Percentiles rank a stretch among this genome's conserved stretches.
Conservation (phyloP, 169 alveolate species). For the Cryptosporidium viatorum region DNA sequence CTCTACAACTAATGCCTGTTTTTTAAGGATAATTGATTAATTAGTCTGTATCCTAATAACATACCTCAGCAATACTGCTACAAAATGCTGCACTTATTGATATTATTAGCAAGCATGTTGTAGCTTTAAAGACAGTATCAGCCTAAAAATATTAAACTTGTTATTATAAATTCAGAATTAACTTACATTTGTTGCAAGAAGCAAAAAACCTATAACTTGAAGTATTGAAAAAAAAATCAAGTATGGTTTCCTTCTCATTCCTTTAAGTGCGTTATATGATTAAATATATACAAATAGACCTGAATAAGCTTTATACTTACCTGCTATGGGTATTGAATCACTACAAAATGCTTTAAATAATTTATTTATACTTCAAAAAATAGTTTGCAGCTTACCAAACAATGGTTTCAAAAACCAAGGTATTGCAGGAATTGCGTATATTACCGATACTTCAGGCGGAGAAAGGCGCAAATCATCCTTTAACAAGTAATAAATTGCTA, state of each 20-base stretch:
- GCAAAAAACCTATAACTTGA: conserved; percentile 83
- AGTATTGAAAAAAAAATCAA: conserved; percentile 83
- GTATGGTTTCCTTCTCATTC: conserved; percentile 88
- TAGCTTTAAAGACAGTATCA: conserved; percentile 77
- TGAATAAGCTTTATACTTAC: conserved; percentile 5
- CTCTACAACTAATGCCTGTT: conserved; percentile 70
- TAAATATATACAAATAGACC: not conserved
- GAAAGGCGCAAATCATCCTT: conserved; percentile 85
- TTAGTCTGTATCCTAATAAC: not conserved
- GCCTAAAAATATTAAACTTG: conserved; percentile 50
- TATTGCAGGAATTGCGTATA: conserved; percentile 86
- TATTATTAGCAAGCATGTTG: conserved; percentile 75
- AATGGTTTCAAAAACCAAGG: conserved; percentile 86
- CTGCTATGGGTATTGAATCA: conserved; percentile 81
- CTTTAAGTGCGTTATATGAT: conserved; percentile 31
- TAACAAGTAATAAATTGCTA: conserved; percentile 88
- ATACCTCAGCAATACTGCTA: conserved; percentile 90
- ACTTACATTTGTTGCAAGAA: conserved; percentile 81
- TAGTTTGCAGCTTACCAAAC: not conserved
- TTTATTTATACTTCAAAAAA: not conserved
- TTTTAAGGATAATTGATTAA: not conserved
- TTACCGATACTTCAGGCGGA: conserved; percentile 82
- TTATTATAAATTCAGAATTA: not conserved
- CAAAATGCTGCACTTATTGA: conserved; percentile 86
- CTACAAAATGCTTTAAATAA: conserved; percentile 81